Percentiles rank a stretch among this genome's conserved stretches.
These are phyloP conservation scores for Verticillium klebahnii DNA, from an alignment of 2,329 filamentous ascomycete species.

Conservation along the genomic window DNA sequence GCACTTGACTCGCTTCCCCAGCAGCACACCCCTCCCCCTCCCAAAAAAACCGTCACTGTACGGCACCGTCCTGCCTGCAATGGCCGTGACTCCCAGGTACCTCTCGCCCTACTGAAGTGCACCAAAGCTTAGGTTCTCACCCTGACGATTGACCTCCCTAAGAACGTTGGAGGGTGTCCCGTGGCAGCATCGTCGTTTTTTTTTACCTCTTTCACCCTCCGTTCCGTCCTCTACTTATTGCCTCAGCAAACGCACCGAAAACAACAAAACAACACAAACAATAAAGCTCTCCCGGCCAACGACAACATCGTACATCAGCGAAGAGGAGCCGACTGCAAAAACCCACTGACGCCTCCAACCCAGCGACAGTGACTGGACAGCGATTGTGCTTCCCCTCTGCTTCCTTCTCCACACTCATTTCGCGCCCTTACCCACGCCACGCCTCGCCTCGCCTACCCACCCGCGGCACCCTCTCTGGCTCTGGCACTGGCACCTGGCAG, in stretches of 20 bases:
- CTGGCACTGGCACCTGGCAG: conserved; percentile 4
- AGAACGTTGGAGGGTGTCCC: background rate
- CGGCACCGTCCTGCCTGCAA: too few species aligned
- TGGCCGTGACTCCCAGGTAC: too few species aligned
- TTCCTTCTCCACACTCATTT: conserved; percentile 1
- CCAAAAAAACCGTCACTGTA: too few species aligned
- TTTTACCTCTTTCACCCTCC: background rate
- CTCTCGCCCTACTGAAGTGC: too few species aligned
- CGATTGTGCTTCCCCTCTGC: background rate
- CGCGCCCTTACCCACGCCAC: conserved; percentile 9
- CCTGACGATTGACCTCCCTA: background rate
- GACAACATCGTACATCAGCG: background rate
- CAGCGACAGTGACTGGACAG: background rate
- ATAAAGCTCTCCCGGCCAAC: background rate
- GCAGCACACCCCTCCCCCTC: too few species aligned
- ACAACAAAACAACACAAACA: background rate
- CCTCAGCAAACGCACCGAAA: background rate
- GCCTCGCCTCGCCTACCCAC: conserved; percentile 3
- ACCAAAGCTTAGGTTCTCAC: too few species aligned
- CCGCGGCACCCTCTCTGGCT: conserved; percentile 7
- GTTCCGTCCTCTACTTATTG: background rate
- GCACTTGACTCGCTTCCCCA: too few species aligned
- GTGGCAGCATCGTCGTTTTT: background rate
- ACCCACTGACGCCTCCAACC: background rate
- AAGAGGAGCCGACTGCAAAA: background rate